Base-by-base conservation (phyloP, 306 rosid genomes). In the Ormosia semicastrata region DNA sequence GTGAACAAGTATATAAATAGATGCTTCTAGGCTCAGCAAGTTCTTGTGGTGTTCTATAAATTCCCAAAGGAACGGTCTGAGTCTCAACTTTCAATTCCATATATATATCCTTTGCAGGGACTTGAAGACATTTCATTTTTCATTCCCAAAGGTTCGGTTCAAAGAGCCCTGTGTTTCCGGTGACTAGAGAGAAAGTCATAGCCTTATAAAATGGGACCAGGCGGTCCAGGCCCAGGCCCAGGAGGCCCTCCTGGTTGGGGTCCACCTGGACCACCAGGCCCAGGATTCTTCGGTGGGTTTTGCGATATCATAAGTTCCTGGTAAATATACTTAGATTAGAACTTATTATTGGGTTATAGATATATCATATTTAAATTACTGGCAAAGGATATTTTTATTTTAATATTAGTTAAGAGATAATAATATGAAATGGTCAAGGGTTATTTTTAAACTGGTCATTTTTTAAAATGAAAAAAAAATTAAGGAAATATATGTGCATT, bases 241-340 rank as follows among this genome's bases (percentile, higher is more conserved):
- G 66, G 66, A 7, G 83, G 85, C 46, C 84, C 86, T 0, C 86
- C 89, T 0, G 89, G 86, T 17, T 78, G 87, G 86, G 89, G 76
- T 1, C 84, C 89, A 4, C 86, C 84, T 1, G 87, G 87, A 9
- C 86, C 85, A 3, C 69, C 50, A 18, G 65, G 66, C 73, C 82
- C 73, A 0, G 83, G 83, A 7, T 30, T 86, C 47, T 88, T 85
- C 24, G 83, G 90, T 40, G 94, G 90, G 15, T 47, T 85, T 78
- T 86, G 83, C 59, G 83, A 88, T 53, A 1, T 41, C 11, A 66
- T 88, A 49, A 77, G 76, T 68, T 70, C 94, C 47, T 90, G 94
- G 94, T 88, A 86, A 44, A 86, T 74, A 52, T n/a, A 73, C 29
- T 73, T 17, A 7, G 24, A 37, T 73, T 17, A 7, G 24, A 37